Base-by-base conservation (phyloP, 2,329 filamentous ascomycete species). In the Ascochyta pisi region DNA sequence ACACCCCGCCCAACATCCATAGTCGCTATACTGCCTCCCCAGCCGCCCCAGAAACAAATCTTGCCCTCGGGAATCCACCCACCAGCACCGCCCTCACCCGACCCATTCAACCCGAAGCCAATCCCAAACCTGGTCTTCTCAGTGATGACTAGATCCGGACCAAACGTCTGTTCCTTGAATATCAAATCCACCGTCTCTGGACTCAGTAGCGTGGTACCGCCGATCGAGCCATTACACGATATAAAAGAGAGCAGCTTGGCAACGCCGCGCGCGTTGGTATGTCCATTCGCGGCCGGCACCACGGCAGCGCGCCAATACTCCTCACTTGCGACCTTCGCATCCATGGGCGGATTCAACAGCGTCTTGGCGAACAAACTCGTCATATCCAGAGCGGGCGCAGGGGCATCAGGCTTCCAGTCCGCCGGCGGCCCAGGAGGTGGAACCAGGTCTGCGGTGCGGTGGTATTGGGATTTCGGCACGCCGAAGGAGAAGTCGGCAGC, bases 401-500 rank as follows among this genome's bases (percentile, higher is more conserved):
- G 10, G 29, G 23, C 19, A 19, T 41, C 34, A 2, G 26, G 42
- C 6, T 34, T 44, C 47, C 26, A 34, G 38, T 43, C 38, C 9
- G 24, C 33, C 0, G 38, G 24, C 19, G 47, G 34, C 2, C 60
- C 43, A 5, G 53, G 62, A 4, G 61, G 61, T 2, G 64, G 52
- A 4, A 63, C 47, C 10, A 62, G 59, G 1, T 61, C 54, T 3
- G 64, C 60, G 0, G 60, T 45, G 13, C 62, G 50, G 7, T 16
- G 13, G 43, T 52, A 54, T 19, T 19, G 19, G 19, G 19, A 19
- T 19, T 19, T 65, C 56, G 1, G 50, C 27, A 42, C 60, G 31
- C 64, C 64, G 3, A 65, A 51, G 10, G 56, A 50, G 38, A 62
- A 63, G 34, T 64, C 64, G 3, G 68, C 62, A 67, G 49, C 54